Evolutionary conservation across 179 eudicot species (phyloP), one percentile per base, ranked within the genome.

Genomic region (Silene vulgaris): DNA sequence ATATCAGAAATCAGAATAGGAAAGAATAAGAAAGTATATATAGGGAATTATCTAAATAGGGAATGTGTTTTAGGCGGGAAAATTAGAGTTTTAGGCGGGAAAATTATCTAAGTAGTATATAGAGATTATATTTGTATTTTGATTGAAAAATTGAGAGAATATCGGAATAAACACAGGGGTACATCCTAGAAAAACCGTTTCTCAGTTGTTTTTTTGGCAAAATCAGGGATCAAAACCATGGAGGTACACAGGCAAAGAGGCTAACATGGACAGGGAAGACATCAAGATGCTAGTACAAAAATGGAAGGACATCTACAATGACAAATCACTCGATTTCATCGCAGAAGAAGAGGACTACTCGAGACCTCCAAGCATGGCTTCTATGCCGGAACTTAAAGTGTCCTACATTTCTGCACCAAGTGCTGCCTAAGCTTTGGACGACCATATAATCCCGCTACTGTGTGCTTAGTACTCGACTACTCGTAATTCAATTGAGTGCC

Each of bases 181-280:
- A 37, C 45, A 37, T 37, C 45, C 9, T 37, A 37, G 45, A 37
- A 37, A 37, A 37, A 37, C 8, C 45, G 8, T 0, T 37, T 37
- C 45, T 37, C 9, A 37, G 45, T 6, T 37, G 45, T 37, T 37
- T 37, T 30, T 4, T 32, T 32, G 37, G 37, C 37, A 32, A 32
- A 16, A 13, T 1, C 64, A 84, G 84, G 86, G 86, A 30, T 78
- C 84, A 1, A 84, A 84, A 71, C 86, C 86, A 1, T 81, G 86
- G 86, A 81, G 86, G 76, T 84, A 84, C 50, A 84, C 86, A 0
- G 86, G 86, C 23, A 7, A 76, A 48, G 86, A 84, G 54, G 78
- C 63, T 29, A 84, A 84, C 76, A 84, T 84, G 86, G 69, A 64
- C 0, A 75, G 82, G 12, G 80, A 84, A 2, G 82, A 84, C 21